phyloP scores from a whole-genome alignment of 345 rosid species.

The Brassica carinata region DNA sequence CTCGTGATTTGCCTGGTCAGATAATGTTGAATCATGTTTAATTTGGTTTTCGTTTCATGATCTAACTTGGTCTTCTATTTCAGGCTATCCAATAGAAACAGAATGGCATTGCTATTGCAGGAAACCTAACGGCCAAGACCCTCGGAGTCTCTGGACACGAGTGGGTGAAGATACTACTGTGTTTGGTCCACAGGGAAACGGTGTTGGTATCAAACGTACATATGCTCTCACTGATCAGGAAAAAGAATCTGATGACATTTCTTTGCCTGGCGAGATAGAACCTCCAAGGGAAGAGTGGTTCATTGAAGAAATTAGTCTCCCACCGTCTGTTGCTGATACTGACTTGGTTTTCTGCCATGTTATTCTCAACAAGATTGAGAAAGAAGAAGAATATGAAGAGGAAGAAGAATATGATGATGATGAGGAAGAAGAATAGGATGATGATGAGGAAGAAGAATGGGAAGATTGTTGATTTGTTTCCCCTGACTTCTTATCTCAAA shows the following conservation, averaged over 20 bases:
- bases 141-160: background rate
- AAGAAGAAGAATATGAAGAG: background rate
- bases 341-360: background rate
- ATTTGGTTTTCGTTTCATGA: background rate
- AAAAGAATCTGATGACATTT: background rate
- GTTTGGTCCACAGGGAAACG: background rate
- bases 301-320: background rate
- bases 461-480: background rate
- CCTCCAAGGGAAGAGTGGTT: background rate
- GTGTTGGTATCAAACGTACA: background rate
- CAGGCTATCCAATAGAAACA: background rate
- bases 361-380: background rate
- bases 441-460: background rate
- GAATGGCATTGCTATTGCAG: background rate
- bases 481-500: background rate
- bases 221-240: background rate
- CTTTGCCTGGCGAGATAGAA: background rate
- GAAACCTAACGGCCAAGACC: background rate
- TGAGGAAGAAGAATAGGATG: background rate
- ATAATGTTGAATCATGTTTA: background rate
- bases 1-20: background rate
- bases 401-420: background rate
- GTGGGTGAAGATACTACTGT: background rate
- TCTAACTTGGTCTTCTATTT: background rate
- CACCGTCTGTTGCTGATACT: background rate